Conservation (phyloP, 768 basidiomycete genomes). For the Daedalea quercina region DNA sequence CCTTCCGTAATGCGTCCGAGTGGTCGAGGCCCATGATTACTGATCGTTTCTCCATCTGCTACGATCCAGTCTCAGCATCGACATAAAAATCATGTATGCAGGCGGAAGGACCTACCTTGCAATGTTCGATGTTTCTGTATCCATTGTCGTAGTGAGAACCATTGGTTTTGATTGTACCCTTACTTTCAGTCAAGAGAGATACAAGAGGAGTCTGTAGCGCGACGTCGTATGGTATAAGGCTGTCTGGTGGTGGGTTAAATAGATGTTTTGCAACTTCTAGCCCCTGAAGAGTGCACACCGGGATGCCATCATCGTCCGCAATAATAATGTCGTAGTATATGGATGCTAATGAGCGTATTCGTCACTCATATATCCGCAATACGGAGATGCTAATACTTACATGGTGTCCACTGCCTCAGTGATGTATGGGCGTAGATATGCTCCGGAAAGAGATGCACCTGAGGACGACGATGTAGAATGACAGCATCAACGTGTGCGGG, state of each 20-base stretch:
- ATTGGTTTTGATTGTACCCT: no score
- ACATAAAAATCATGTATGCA: no score
- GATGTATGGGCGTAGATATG: conserved; percentile 19
- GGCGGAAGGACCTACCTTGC: no score
- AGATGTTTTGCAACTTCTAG: conserved; percentile 8
- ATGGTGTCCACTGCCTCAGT: conserved; percentile 24
- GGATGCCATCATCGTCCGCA: conserved; percentile 19
- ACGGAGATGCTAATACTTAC: conserved; percentile 5
- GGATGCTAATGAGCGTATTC: conserved; percentile 2
- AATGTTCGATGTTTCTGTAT: no score
- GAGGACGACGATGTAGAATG: conserved; percentile 11
- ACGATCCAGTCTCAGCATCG: no score
- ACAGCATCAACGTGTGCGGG: conserved; percentile 20
- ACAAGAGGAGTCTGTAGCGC: background rate
- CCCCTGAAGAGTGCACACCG: conserved; percentile 13
- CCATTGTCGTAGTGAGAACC: no score
- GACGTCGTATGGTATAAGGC: background rate
- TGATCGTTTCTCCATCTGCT: no score
- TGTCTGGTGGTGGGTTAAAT: background rate
- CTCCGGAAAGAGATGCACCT: conserved; percentile 10
- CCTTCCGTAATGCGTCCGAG: no score
- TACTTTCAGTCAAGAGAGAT: background rate
- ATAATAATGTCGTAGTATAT: conserved; percentile 23
- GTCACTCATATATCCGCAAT: background rate
- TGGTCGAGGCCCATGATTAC: no score